Conservation (phyloP, 176 grass and related monocot species). For the Miscanthus lutarioriparius region DNA sequence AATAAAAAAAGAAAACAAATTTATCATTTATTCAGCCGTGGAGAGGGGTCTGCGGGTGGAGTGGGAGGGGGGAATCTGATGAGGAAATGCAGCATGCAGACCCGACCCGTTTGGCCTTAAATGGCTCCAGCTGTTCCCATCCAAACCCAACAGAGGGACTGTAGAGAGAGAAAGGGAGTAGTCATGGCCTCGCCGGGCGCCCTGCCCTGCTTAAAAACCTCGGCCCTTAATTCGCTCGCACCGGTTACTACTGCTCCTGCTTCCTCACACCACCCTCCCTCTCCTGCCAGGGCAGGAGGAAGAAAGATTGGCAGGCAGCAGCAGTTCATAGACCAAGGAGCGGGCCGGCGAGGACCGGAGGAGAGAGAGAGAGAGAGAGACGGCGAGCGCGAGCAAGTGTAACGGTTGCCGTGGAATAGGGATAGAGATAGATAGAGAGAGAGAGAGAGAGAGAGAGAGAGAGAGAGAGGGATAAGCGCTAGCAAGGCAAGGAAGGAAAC, state of each 20-base stretch:
- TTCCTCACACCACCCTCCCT: neutral
- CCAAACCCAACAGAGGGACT: constrained; percentile 53
- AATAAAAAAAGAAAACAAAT: neutral
- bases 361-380: neutral
- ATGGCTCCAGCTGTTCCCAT: constrained; percentile 80
- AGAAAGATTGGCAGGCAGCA: constrained; percentile 4
- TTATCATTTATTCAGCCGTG: neutral
- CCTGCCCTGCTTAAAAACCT: constrained; percentile 53
- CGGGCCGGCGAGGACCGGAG: neutral
- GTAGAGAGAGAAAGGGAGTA: constrained; percentile 49
- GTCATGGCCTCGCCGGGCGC: constrained; percentile 45
- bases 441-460: neutral
- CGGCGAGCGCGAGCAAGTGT: neutral
- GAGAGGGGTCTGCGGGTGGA: neutral
- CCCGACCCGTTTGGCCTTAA: constrained; percentile 69
- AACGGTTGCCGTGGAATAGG: neutral
- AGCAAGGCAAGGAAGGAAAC: constrained; percentile 26
- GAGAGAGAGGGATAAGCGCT: neutral
- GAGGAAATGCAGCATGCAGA: constrained; percentile 27
- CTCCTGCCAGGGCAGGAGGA: neutral
- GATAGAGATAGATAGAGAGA: neutral
- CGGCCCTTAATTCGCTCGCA: constrained; percentile 63
- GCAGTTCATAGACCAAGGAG: neutral
- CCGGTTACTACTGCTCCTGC: constrained; percentile 50
- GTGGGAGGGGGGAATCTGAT: neutral